These are phyloP conservation scores for Rhodotorula paludigena DNA, from an alignment of 768 basidiomycete species.

Conservation along the genomic window DNA sequence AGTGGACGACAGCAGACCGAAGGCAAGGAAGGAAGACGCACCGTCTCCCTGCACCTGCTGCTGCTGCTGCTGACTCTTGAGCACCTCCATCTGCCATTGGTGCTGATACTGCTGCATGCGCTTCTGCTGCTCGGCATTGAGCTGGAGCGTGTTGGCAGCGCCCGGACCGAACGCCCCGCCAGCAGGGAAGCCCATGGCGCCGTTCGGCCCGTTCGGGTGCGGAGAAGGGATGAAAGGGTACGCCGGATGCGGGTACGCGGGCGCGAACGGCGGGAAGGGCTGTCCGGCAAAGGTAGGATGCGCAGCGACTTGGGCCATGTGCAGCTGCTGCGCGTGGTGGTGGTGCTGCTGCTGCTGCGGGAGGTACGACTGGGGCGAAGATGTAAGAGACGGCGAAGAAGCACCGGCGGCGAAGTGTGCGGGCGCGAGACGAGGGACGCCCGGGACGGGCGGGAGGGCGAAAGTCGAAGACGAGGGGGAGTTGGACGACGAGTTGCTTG, in stretches of 20 bases:
- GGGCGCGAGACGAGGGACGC: constrained; percentile 1
- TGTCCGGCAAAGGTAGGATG: constrained; percentile 21
- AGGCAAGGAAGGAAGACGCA: not conserved
- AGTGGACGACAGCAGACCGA: not conserved
- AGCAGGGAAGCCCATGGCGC: too few relatives aligned
- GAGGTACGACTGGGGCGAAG: not conserved
- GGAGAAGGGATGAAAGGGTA: constrained; percentile 38
- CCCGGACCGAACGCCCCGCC: too few relatives aligned
- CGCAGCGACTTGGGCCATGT: not conserved
- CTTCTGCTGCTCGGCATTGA: constrained; percentile 23
- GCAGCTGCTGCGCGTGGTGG: too few relatives aligned
- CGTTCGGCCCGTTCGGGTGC: constrained; percentile 15
- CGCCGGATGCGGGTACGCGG: constrained; percentile 16
- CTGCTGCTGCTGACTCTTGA: constrained; percentile 21
- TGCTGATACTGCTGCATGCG: constrained; percentile 23
- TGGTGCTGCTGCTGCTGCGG: not conserved
- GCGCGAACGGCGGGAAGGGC: constrained; percentile 7
- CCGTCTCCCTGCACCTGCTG: constrained; percentile 10
- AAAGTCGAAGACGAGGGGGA: not conserved
- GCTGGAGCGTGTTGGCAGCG: not conserved
- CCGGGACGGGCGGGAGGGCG: not conserved
- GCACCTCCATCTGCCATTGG: constrained; percentile 26
- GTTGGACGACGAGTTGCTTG: not conserved
- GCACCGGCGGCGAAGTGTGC: not conserved
- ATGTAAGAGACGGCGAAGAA: not conserved